phyloP scores from a whole-genome alignment of 306 rosid genomes.

The Quercus glauca region DNA sequence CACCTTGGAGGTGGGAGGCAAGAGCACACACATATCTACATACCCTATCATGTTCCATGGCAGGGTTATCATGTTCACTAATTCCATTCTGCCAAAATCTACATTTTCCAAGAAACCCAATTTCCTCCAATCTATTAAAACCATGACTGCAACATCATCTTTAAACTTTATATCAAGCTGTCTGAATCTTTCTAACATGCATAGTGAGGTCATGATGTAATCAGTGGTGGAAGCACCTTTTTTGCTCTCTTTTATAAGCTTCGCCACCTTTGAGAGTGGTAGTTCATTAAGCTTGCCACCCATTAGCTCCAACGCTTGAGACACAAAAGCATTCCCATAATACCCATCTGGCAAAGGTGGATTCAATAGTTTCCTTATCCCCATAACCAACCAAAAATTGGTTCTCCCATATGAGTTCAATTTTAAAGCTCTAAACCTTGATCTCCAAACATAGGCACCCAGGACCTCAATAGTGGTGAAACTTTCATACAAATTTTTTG shows the following conservation, averaged over 20 bases:
- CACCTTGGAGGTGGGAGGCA: slow-evolving; percentile 41
- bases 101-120: slow-evolving; percentile 36
- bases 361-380: slow-evolving; percentile 37
- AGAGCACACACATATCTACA: slow-evolving; percentile 44
- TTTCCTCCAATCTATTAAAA: slow-evolving; percentile 55
- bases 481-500: background rate
- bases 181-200: slow-evolving; percentile 29
- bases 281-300: slow-evolving; percentile 43
- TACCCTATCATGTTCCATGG: slow-evolving; percentile 47
- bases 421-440: slow-evolving; percentile 41
- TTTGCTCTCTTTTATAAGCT: slow-evolving; percentile 48
- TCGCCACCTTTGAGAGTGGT: slow-evolving; percentile 37
- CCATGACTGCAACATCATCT: slow-evolving; percentile 36
- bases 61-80: slow-evolving; percentile 37
- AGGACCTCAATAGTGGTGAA: slow-evolving; percentile 50
- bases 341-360: slow-evolving; percentile 57
- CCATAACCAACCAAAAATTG: slow-evolving; percentile 30
- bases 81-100: slow-evolving; percentile 45
- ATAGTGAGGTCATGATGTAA: slow-evolving; percentile 23
- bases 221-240: slow-evolving; percentile 11
- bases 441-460: slow-evolving; percentile 55
- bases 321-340: slow-evolving; percentile 54
- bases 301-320: slow-evolving; percentile 23
- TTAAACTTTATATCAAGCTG: slow-evolving; percentile 9
- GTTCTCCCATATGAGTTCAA: slow-evolving; percentile 41